A percentile compares a stretch with the other conserved stretches of the same genome.
Evolutionary conservation across 2,329 filamentous ascomycete species (phyloP).

Genomic region (Trichoderma semiorbis): DNA sequence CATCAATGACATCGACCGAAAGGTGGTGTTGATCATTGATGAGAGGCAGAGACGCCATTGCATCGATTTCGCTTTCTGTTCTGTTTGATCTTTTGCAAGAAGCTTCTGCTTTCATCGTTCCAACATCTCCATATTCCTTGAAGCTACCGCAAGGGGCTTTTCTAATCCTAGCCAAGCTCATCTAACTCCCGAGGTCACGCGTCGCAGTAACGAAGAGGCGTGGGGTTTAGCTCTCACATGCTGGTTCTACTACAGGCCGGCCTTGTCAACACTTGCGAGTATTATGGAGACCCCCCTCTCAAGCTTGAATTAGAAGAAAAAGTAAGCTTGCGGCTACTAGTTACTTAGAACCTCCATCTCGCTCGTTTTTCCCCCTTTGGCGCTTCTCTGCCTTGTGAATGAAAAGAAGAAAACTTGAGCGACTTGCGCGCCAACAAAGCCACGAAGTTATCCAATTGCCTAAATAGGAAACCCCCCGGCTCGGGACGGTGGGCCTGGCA

Average conservation of each 20-base stretch:
- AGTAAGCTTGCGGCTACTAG: not conserved
- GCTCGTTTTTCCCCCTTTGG: not conserved
- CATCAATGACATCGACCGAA: not conserved
- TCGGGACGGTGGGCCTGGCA: not conserved
- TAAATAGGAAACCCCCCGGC: constrained; percentile 5
- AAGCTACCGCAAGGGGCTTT: not conserved
- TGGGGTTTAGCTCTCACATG: not conserved
- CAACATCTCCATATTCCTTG: not conserved
- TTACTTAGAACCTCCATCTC: not conserved
- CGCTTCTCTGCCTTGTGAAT: not conserved
- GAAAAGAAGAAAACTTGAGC: not conserved
- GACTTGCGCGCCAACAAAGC: not conserved
- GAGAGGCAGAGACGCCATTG: not conserved
- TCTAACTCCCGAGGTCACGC: not conserved
- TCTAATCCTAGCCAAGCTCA: not conserved
- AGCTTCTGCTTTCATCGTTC: not conserved
- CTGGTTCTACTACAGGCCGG: not conserved
- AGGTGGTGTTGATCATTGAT: not conserved
- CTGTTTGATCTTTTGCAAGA: not conserved
- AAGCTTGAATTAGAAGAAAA: not conserved
- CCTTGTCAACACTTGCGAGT: not conserved
- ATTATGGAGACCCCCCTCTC: not conserved
- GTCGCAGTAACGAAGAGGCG: not conserved
- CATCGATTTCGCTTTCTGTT: not conserved
- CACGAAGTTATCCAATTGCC: constrained; percentile 15